Conservation (phyloP, 192 early-diverging fungal genomes). For the Gonapodya sp. region DNA sequence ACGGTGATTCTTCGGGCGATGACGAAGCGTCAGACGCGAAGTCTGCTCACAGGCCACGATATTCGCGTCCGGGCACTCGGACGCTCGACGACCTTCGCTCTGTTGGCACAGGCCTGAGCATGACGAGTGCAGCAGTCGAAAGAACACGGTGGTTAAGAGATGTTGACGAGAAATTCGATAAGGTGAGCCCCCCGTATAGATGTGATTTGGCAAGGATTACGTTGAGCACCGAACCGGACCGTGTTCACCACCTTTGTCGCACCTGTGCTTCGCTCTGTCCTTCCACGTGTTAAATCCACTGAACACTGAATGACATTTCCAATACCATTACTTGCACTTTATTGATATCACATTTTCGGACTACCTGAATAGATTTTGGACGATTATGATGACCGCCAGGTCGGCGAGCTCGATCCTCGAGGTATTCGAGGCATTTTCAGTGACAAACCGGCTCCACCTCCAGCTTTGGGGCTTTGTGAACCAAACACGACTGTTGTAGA, state of each 20-base stretch:
- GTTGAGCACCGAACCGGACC: too few relatives aligned
- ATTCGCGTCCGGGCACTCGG: not conserved
- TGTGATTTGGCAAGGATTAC: too few relatives aligned
- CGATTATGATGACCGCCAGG: slow-evolving; percentile 14
- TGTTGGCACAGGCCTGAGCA: not conserved
- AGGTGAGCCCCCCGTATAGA: not conserved
- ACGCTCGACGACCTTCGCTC: not conserved
- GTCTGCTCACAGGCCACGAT: not conserved
- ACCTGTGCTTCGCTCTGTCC: too few relatives aligned
- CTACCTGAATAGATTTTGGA: slow-evolving; percentile 2
- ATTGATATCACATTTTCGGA: slow-evolving; percentile 49
- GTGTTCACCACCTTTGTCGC: too few relatives aligned
- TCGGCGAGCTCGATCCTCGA: slow-evolving; percentile 41
- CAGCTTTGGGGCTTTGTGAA: slow-evolving; percentile 22
- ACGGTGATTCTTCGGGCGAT: not conserved
- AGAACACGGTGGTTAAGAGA: not conserved
- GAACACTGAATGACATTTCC: slow-evolving; percentile 62
- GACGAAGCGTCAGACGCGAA: too few relatives aligned
- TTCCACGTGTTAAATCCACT: too few relatives aligned
- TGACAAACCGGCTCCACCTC: slow-evolving; percentile 25
- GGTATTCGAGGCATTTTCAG: slow-evolving; percentile 13
- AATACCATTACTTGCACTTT: slow-evolving; percentile 46
- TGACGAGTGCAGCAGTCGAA: not conserved
- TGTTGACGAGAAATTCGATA: not conserved
- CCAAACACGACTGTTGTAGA: slow-evolving; percentile 18